Base-by-base conservation (phyloP, 257 asterid genomes). In the Galeopsis tetrahit region DNA sequence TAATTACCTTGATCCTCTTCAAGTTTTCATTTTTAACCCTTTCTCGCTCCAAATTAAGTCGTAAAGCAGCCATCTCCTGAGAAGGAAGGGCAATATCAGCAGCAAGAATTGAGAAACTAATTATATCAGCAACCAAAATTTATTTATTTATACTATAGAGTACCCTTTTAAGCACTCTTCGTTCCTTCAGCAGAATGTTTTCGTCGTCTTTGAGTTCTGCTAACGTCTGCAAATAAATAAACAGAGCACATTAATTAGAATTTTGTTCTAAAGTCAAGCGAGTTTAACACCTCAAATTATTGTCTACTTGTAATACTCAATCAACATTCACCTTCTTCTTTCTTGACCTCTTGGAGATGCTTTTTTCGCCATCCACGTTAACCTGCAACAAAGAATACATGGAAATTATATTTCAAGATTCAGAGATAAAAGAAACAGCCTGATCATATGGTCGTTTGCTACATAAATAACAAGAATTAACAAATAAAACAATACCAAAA, bases 1-100 rank as follows among this genome's bases (percentile, higher is more conserved):
- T 14, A 73, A 59, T 70, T 70, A 92, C 98, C 96, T 90, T 90
- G 68, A 78, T 82, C 76, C 81, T 86, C 85, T 90, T 90, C 74
- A 87, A 82, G 39, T 81, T 83, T 46, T 71, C 85, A 70, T 86
- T 86, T 32, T 61, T 74, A 63, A 82, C 79, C 68, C 79, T 83
- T 75, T 84, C 82, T 35, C 75, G 83, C 77, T 85, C 96, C 86
- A 87, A 75, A 36, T 73, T 78, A 70, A 43, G 11, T 32, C 84
- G 81, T 42, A 85, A 40, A 2, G 84, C 70, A 34, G 79, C 73
- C 81, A 92, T 53, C 77, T 85, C 89, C 98, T 92, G 80, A 60
- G 46, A 9, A 83, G 40, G 21, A 68, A 68, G 51, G 51, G 62
- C 11, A 28, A 15, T 7, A 10, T 49, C 34, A 10, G 63, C 14